Conservation (phyloP, 2,329 filamentous ascomycete genomes). For the Immersiporthe knoxdaviesiana region DNA sequence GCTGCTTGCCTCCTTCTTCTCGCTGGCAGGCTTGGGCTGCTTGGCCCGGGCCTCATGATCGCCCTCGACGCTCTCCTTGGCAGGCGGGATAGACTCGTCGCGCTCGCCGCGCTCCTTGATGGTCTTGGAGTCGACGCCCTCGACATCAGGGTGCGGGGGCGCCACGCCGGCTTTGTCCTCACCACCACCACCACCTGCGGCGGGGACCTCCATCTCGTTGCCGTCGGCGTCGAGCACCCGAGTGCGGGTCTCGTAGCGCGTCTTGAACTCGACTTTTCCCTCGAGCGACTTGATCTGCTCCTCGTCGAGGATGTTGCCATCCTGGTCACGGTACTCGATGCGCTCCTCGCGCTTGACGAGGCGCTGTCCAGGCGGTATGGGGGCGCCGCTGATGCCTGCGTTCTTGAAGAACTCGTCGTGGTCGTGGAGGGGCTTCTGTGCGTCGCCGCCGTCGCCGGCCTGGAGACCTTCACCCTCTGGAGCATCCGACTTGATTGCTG, state of each 20-base stretch:
- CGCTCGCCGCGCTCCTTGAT: conserved; percentile 43
- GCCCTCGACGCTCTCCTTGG: conserved; percentile 59
- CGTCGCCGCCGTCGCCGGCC: conserved; percentile 23
- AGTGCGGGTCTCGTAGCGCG: conserved; percentile 92
- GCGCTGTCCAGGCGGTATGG: conserved; percentile 53
- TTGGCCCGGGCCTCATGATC: conserved; percentile 60
- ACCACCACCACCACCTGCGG: too few relatives aligned
- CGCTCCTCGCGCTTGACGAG: conserved; percentile 71
- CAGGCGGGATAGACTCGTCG: conserved; percentile 44
- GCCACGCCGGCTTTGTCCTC: conserved; percentile 45
- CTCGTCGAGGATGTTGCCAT: conserved; percentile 84
- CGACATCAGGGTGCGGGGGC: conserved; percentile 63
- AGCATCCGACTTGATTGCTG: conserved; percentile 31
- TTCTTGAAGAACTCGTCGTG: conserved; percentile 30
- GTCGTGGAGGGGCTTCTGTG: conserved; percentile 31
- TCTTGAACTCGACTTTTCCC: conserved; percentile 95
- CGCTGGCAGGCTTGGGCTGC: conserved; percentile 65
- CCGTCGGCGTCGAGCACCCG: conserved; percentile 79
- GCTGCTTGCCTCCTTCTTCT: conserved; percentile 59
- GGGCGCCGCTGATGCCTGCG: conserved; percentile 51
- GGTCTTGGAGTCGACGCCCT: conserved; percentile 64
- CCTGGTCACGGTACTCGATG: conserved; percentile 91
- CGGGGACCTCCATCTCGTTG: conserved; percentile 67
- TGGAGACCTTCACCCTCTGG: conserved; percentile 16
- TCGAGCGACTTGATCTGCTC: conserved; percentile 82